Evolutionary conservation across 2,329 filamentous ascomycete genomes (phyloP), one percentile per base, ranked within the genome.

Genomic region (Xylaria sp.): DNA sequence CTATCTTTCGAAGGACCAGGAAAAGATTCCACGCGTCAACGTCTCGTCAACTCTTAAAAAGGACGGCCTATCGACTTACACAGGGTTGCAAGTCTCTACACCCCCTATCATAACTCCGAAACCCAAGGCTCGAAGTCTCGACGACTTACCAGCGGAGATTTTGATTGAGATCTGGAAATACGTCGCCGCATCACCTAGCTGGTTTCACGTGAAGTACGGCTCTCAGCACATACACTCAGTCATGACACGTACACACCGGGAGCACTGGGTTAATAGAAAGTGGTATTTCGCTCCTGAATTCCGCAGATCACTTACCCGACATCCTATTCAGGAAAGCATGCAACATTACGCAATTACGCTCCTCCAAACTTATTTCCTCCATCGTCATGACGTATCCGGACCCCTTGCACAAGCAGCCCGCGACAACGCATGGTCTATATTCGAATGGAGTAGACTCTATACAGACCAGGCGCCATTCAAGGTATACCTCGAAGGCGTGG

Each of bases 251-350:
- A n/a, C 9, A 7, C 23, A 52, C 48, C 13, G 32, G 25, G 58
- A 61, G 48, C 58, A 61, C 20, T 37, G 32, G 58, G 48, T 61
- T 18, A 52, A 61, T 28, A 61, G 12, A 15, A 52, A 10, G n/a
- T 61, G 58, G 58, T 61, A 52, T 13, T 34, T 52, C n/a, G 58
- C 58, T 5, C 10, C 34, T n/a, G 58, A 61, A 15, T 41, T 61
- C n/a, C 46, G 58, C 32, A 8, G 1, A 34, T 39, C 46, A 34
- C 23, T 61, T 6, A 52, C 28, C 12, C 46, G 13, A 13, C 52
- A 56, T 9, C 32, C 52, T 9, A 39, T 56, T 15, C 52, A 56
- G 32, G 32, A 56, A 1, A 39, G 3, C 52, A 56, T 56, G 32
- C 20, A 20, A n/a, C n/a, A 12, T 20, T 56, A 39, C n/a, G 52